phyloP scores from a whole-genome alignment of 139 green algal genomes.

The Marvania coccoides region DNA sequence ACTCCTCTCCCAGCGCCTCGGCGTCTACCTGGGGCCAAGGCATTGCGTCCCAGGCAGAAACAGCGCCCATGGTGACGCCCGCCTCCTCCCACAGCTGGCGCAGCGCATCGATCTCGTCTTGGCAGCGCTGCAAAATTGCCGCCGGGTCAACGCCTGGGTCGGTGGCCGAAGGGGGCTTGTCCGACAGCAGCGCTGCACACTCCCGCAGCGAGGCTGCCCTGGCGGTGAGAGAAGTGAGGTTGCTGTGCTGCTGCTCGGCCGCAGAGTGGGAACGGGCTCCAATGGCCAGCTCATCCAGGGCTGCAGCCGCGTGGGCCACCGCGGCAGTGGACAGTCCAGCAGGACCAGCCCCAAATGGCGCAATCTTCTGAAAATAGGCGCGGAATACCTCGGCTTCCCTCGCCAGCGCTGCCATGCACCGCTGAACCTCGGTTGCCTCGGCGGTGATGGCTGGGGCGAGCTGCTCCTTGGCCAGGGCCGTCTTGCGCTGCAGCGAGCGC shows the following conservation, averaged over 20 bases:
- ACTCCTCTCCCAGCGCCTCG: not conserved
- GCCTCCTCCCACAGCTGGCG: not conserved
- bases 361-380: not conserved
- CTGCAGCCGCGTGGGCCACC: not conserved
- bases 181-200: not conserved
- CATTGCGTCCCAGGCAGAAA: not conserved
- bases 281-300: not conserved
- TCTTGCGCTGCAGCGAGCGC: not conserved
- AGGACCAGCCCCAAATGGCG: not conserved
- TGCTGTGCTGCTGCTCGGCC: not conserved
- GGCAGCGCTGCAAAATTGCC: not conserved
- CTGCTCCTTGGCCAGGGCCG: not conserved
- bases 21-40: not conserved
- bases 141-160: not conserved
- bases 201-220: not conserved
- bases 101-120: not conserved
- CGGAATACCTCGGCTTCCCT: not conserved
- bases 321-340: not conserved
- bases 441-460: not conserved
- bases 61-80: not conserved
- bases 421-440: not conserved
- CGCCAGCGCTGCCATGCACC: no score
- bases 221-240: not conserved
- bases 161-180: not conserved
- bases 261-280: not conserved